These are phyloP conservation scores for Phytophthora crassamura DNA, from an alignment of 352 stramenopile genomes.

Conservation along the genomic window DNA sequence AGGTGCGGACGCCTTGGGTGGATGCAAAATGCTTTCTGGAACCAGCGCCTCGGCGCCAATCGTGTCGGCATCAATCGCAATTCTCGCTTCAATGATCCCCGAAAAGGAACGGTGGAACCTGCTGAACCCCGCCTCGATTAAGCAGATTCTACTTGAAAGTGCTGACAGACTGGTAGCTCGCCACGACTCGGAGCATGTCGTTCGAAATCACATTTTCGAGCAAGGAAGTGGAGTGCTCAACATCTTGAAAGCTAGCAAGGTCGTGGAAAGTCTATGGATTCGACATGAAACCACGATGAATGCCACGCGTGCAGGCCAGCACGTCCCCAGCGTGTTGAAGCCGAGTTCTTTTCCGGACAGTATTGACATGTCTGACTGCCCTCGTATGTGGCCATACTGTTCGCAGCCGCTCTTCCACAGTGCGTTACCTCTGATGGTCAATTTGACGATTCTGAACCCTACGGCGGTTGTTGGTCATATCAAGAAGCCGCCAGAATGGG, in stretches of 20 bases:
- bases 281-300: constrained; percentile 34
- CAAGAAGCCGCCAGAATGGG: constrained; percentile 57
- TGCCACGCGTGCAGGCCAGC: constrained; percentile 9
- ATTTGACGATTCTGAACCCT: constrained; percentile 87
- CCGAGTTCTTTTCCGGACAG: constrained; percentile 66
- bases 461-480: constrained; percentile 55
- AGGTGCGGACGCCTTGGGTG: constrained; percentile 55
- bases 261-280: constrained; percentile 51
- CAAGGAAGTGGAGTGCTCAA: constrained; percentile 84
- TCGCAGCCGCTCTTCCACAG: constrained; percentile 80
- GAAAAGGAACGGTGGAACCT: constrained; percentile 57
- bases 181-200: constrained; percentile 43
- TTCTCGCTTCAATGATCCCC: constrained; percentile 80
- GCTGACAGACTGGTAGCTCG: constrained; percentile 52
- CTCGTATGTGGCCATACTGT: constrained; percentile 89
- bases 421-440: constrained; percentile 78
- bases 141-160: constrained; percentile 70
- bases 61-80: constrained; percentile 73
- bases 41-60: constrained; percentile 89
- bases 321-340: constrained; percentile 23
- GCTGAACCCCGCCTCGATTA: constrained; percentile 73
- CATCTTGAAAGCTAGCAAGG: constrained; percentile 59
- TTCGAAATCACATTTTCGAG: constrained; percentile 87
- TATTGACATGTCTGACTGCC: constrained; percentile 80
- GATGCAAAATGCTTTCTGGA: constrained; percentile 73